Conservation (phyloP, 2,329 filamentous ascomycete species). For the Metarhizium humberi region DNA sequence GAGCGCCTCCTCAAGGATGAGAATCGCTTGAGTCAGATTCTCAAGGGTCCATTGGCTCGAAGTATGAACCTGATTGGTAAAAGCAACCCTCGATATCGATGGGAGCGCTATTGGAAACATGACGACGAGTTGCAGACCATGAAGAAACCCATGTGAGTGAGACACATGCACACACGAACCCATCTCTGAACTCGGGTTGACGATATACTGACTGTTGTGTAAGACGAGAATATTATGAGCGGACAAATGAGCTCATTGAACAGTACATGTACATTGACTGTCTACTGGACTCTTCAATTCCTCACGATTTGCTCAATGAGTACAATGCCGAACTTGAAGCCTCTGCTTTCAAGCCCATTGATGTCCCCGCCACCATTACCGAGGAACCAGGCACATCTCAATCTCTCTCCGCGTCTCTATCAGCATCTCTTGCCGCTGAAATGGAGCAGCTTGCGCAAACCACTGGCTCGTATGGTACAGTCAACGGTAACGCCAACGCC, state of each 20-base stretch:
- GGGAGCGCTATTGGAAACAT: slow-evolving; percentile 79
- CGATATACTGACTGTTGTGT: neutral
- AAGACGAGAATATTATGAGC: slow-evolving; percentile 76
- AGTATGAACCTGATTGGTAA: slow-evolving; percentile 84
- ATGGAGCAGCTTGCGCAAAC: neutral
- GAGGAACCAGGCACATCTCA: slow-evolving; percentile 47
- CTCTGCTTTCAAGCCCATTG: slow-evolving; percentile 42
- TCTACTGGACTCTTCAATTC: slow-evolving; percentile 83
- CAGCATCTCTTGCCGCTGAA: slow-evolving; percentile 8
- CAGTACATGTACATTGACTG: slow-evolving; percentile 92
- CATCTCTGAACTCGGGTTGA: neutral
- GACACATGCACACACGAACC: neutral
- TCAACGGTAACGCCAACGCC: slow-evolving; percentile 4
- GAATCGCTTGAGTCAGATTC: slow-evolving; percentile 47
- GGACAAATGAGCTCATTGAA: slow-evolving; percentile 79
- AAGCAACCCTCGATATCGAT: slow-evolving; percentile 76
- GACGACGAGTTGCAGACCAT: slow-evolving; percentile 64
- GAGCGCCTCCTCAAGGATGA: slow-evolving; percentile 41
- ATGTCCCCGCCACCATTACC: slow-evolving; percentile 65
- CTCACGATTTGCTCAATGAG: slow-evolving; percentile 83
- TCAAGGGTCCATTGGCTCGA: slow-evolving; percentile 63
- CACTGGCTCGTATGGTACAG: slow-evolving; percentile 19
- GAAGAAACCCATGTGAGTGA: slow-evolving; percentile 55
- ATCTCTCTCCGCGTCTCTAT: slow-evolving; percentile 10
- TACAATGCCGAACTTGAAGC: slow-evolving; percentile 57